These are phyloP conservation scores for Populus hybrid DNA, from an alignment of 441 rosid genomes.

Conservation along the genomic window DNA sequence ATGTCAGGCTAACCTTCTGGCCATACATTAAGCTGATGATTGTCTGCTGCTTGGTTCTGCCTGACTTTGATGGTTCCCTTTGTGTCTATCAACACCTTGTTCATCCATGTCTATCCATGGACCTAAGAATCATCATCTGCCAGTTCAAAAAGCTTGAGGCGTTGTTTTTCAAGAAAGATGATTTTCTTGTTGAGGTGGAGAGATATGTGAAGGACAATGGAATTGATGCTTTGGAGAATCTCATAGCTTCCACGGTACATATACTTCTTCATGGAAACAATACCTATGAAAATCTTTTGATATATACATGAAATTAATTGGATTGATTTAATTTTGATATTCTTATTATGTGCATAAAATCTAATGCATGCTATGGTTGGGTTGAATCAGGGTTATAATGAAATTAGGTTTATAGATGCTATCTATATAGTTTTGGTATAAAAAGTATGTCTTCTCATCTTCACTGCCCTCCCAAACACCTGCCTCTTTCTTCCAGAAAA, in stretches of 20 bases:
- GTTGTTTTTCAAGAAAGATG: slow-evolving; percentile 8
- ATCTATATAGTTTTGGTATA: neutral
- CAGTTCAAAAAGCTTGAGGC: slow-evolving; percentile 23
- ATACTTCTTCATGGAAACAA: neutral
- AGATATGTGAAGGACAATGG: slow-evolving; percentile 26
- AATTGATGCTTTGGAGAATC: slow-evolving; percentile 28
- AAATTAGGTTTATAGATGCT: neutral
- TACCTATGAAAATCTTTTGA: neutral
- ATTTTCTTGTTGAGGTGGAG: slow-evolving; percentile 23
- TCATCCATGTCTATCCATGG: slow-evolving; percentile 27
- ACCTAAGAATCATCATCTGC: slow-evolving; percentile 21
- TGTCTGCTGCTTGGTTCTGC: slow-evolving; percentile 33
- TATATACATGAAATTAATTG: neutral
- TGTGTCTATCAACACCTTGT: slow-evolving; percentile 37
- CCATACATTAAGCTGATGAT: slow-evolving; percentile 36
- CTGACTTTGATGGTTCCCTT: slow-evolving; percentile 40
- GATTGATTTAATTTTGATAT: neutral
- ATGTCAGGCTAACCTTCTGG: slow-evolving; percentile 42
- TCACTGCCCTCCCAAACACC: neutral
- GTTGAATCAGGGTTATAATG: neutral
- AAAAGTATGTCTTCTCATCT: neutral
- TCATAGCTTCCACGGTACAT: slow-evolving; percentile 24
- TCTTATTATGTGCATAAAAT: neutral
- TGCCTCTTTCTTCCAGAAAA: neutral
- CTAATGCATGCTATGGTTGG: neutral